phyloP scores from a whole-genome alignment of 257 asterid species.

The Primulina tabacum region DNA sequence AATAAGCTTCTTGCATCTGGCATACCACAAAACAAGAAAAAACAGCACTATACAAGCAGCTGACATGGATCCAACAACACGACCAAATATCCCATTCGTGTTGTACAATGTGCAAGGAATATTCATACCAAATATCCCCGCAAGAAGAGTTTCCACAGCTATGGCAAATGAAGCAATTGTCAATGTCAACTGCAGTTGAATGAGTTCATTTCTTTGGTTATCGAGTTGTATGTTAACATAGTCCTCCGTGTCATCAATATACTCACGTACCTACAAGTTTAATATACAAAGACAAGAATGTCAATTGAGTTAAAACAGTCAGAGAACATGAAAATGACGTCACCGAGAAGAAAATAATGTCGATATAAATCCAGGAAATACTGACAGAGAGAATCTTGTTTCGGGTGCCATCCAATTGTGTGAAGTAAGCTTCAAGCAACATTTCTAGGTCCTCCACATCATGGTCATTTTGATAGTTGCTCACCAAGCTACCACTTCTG shows the following conservation, averaged over 20 bases:
- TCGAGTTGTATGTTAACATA: slow-evolving; percentile 90
- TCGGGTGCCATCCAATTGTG: slow-evolving; percentile 96
- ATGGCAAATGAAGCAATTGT: slow-evolving; percentile 80
- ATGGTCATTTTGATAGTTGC: slow-evolving; percentile 58
- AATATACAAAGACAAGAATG: not conserved
- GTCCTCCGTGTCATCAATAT: slow-evolving; percentile 89
- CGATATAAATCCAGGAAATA: slow-evolving; percentile 2
- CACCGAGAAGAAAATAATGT: no score
- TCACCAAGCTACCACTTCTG: slow-evolving; percentile 70
- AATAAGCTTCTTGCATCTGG: slow-evolving; percentile 88
- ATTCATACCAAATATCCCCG: slow-evolving; percentile 82
- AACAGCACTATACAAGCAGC: slow-evolving; percentile 45
- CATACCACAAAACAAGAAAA: slow-evolving; percentile 62
- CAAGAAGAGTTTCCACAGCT: slow-evolving; percentile 54
- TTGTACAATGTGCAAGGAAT: slow-evolving; percentile 52
- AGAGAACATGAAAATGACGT: not conserved
- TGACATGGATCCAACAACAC: slow-evolving; percentile 39
- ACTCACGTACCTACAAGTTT: slow-evolving; percentile 72
- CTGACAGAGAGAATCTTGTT: slow-evolving; percentile 96
- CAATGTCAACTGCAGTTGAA: slow-evolving; percentile 77
- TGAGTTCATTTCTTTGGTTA: slow-evolving; percentile 85
- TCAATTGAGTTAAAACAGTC: slow-evolving; percentile 6
- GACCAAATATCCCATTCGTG: slow-evolving; percentile 35
- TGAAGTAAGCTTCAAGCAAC: slow-evolving; percentile 98
- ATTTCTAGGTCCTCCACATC: slow-evolving; percentile 97